Base-by-base conservation (phyloP, 2,329 filamentous ascomycete genomes). In the Sporothrix pseudoabietina region DNA sequence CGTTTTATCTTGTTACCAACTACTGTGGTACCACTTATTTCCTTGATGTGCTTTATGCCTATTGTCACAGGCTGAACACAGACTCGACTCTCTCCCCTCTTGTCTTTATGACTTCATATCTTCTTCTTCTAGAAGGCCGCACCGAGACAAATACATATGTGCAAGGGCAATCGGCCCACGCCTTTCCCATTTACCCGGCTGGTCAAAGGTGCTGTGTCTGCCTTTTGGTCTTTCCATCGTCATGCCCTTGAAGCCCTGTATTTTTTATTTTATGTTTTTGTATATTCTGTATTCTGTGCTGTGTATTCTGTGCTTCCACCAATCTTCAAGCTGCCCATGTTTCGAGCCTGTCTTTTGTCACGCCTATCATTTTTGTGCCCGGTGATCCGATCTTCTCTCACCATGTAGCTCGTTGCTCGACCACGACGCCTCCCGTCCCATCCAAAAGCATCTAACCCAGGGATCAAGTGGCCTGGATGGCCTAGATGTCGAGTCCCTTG, bases 391-490 rank as follows among this genome's bases (percentile, higher is more conserved):
- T 69, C 65, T 54, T 39, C 65, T 16, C 30, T 68, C 63, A 16
- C 65, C 47, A 52, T 47, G 65, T n/a, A 32, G 16, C 30, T 69
- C 65, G 47, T 69, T 69, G 65, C 47, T 69, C 47, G 65, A 39
- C 30, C 47, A 32, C 30, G 30, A 52, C 16, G 14, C 26, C 41
- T 49, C 44, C 63, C 14, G 61, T 44, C 39, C 39, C 61, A 65
- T 65, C 39, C 39, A 44, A 19, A 19, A 65, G 22, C 32, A 44
- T 65, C 61, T 65, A 10, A 19, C 6, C 26, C 14, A 35, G 55
- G 55, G 22, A 2, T 3, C 39, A 41, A 10, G 10, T 41, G 39
- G 41, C 55, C 19, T 22, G 19, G 49, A 5, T 22, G 22, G 52
- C 52, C 12, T 49, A 14, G 44, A 49, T 49, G 32, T 3, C 54